phyloP scores from a whole-genome alignment of 2,329 filamentous ascomycete species.

The Epichloe gansuensis region DNA sequence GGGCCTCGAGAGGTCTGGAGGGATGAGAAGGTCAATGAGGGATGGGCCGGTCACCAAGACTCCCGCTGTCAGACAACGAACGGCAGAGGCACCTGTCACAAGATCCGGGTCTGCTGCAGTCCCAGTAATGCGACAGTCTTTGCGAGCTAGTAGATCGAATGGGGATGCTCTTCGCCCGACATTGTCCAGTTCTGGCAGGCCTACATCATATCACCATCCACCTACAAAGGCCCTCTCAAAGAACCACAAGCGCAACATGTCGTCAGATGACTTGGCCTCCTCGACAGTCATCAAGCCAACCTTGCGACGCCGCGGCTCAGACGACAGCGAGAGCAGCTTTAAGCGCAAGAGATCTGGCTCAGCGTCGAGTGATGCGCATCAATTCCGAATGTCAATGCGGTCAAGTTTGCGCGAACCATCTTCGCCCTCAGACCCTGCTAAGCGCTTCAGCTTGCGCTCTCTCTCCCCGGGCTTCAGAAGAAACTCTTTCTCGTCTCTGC shows the following conservation, averaged over 20 bases:
- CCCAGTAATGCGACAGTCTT: slow-evolving; percentile 13
- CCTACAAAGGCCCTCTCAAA: slow-evolving; percentile 8
- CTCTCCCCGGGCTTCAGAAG: slow-evolving; percentile 50
- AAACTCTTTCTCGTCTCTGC: slow-evolving; percentile 25
- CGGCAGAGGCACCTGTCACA: background rate
- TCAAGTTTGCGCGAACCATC: slow-evolving; percentile 13
- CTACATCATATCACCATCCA: slow-evolving; percentile 19
- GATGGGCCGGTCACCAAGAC: slow-evolving; percentile 1
- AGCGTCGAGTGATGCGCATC: slow-evolving; percentile 32
- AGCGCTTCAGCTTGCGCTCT: slow-evolving; percentile 59
- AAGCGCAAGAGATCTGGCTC: slow-evolving; percentile 44
- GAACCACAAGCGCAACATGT: slow-evolving; percentile 14
- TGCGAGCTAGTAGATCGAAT: slow-evolving; percentile 10
- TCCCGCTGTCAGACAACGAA: background rate
- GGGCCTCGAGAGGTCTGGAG: slow-evolving; percentile 8
- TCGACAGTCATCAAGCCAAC: slow-evolving; percentile 17
- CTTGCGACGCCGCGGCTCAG: slow-evolving; percentile 44
- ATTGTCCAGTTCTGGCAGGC: slow-evolving; percentile 11
- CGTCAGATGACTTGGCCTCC: slow-evolving; percentile 13
- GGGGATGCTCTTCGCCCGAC: slow-evolving; percentile 3
- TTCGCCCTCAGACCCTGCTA: slow-evolving; percentile 26
- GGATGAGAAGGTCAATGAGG: slow-evolving; percentile 24
- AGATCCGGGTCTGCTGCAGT: background rate
- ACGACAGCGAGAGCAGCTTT: slow-evolving; percentile 74
- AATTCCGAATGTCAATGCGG: slow-evolving; percentile 67